Evolutionary conservation across 768 basidiomycete genomes (phyloP).

Genomic region (Hemileccinum impolitum): DNA sequence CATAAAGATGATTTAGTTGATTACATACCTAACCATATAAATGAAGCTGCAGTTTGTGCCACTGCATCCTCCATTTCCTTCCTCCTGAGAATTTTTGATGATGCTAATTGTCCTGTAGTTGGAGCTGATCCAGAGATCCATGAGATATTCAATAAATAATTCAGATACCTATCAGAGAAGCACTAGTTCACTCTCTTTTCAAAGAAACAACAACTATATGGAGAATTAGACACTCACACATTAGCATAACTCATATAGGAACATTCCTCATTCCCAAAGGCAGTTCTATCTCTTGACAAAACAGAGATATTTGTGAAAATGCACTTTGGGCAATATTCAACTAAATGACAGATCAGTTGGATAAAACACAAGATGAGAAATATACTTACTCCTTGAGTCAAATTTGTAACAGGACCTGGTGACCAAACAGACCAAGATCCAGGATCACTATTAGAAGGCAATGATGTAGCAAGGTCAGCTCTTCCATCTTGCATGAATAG

Average conservation of each 20-base stretch:
- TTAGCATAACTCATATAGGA: background rate
- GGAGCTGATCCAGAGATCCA: background rate
- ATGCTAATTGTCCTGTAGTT: background rate
- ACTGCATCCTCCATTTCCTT: conserved; percentile 2
- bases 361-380: background rate
- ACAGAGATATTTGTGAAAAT: background rate
- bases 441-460: background rate
- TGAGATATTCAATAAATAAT: background rate
- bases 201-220: background rate
- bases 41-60: background rate
- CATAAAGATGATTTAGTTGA: background rate
- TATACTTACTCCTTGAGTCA: background rate
- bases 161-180: background rate
- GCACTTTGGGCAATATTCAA: background rate
- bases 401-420: background rate
- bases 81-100: background rate
- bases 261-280: background rate
- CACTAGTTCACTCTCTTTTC: too few relatives aligned
- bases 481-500: background rate
- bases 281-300: background rate
- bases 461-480: background rate
- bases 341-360: background rate
- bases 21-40: conserved; percentile 7
- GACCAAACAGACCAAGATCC: background rate
- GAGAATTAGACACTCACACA: background rate